phyloP scores from a whole-genome alignment of 2,329 filamentous ascomycete genomes.

The Hymenoscyphus repandus region DNA sequence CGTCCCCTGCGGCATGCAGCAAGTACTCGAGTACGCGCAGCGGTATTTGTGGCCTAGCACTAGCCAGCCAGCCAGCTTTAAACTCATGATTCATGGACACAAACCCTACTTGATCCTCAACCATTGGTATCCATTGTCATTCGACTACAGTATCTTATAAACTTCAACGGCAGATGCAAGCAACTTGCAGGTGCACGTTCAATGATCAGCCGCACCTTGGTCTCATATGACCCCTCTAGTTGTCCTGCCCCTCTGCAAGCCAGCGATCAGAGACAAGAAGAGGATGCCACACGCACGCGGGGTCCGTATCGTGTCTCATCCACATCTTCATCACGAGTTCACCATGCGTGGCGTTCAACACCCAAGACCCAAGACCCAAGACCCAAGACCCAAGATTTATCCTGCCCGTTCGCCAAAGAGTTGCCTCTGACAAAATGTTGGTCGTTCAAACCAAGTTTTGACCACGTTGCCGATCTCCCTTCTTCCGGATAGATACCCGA shows the following conservation, averaged over 20 bases:
- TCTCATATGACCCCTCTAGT: slow-evolving; percentile 7
- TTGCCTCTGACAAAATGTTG: not conserved
- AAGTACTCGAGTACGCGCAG: no score
- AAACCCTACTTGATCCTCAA: no score
- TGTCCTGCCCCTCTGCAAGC: not conserved
- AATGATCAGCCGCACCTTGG: not conserved
- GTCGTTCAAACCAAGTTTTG: slow-evolving; percentile 1
- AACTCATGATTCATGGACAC: no score
- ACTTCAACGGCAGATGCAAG: not conserved
- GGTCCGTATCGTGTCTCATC: not conserved
- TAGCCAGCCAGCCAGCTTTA: no score
- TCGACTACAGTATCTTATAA: not conserved
- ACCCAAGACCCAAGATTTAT: no score
- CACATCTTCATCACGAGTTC: no score
- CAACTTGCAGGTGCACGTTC: not conserved
- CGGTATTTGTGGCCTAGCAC: no score
- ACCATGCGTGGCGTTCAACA: no score
- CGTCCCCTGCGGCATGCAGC: no score
- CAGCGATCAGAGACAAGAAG: not conserved
- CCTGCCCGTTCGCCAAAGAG: not conserved
- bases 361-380: not conserved
- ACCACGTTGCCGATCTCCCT: not conserved
- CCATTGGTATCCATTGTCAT: not conserved
- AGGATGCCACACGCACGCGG: not conserved
- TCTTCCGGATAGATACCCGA: not conserved